Base-by-base conservation (phyloP, 192 early-diverging fungal genomes). In the Entomortierella beljakovae region DNA sequence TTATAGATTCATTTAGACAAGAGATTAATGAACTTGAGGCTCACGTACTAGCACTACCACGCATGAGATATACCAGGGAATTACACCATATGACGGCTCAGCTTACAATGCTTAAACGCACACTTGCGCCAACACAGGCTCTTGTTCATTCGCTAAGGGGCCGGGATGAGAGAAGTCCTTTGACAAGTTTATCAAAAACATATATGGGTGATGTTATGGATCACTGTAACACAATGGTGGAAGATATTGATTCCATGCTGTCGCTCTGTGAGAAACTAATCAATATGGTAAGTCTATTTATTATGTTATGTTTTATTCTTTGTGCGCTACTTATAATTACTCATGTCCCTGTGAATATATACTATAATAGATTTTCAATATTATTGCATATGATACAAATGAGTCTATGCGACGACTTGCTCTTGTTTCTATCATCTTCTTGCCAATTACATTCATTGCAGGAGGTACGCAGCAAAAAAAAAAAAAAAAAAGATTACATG, bases 401-500 rank as follows among this genome's bases (percentile, higher is more conserved):
- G 80, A 83, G 34, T 81, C 80, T 3, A 83, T 84, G 83, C 57
- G 65, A 7, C 56, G 33, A 2, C 50, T 84, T 3, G 72, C 83
- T 2, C 26, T 81, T 0, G 74, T 84, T 6, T 81, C 75, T 26
- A 63, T 86, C 32, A 61, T 88, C 43, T 88, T 88, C 33, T 66
- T 87, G 1, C 87, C 87, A 10, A 87, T 88, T 31, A 87, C 86
- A 11, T 88, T 88, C 52, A 37, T 88, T 29, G 86, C 86, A 26
- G 87, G 87, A 62, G 81, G 76, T 86, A 76, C 31, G 63, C 18
- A 59, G 37, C 26, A 49, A 18, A 31, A 23, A 40, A 11, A 1
- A 10, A 29, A 29, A 2, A 31, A 7, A 26, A 26, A 33, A 52
- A 1, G 3, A 48, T n/a, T n/a, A n/a, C n/a, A n/a, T n/a, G n/a